Base-by-base conservation (phyloP, 306 rosid genomes). In the Gastrolobium villosum region DNA sequence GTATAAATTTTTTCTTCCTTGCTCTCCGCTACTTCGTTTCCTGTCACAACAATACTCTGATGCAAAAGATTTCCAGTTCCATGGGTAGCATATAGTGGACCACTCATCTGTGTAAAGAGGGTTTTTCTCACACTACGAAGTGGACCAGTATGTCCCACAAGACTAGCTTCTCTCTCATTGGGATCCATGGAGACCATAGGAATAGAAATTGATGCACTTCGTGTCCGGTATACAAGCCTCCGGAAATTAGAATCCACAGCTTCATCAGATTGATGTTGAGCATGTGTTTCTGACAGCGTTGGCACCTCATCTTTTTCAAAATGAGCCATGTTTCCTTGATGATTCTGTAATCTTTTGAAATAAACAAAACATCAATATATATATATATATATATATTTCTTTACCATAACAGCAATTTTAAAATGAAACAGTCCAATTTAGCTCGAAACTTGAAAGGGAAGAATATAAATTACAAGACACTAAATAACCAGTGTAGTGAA, bases 71-170 rank as follows among this genome's bases (percentile, higher is more conserved):
- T 86, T 86, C 81, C 90, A 10, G 86, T 64, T 80, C 80, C 78
- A 5, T 39, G 60, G 73, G 65, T 68, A 60, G 78, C 77, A 67
- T 72, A 59, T 46, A 85, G 68, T 36, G 98, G 92, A 82, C 93
- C 95, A 68, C 92, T 93, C 96, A 81, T 89, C 64, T 86, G 90
- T 13, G 62, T 49, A 57, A 89, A 90, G 3, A 89, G 90, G 52
- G 80, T 76, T 81, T 77, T 91, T 39, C 83, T 76, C 63, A 75
- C 88, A 37, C 72, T 88, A 32, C 86, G 78, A 2, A 94, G 81
- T 7, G 97, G 98, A 87, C 98, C 97, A 20, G 93, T 94, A 82
- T 86, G 90, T 41, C 95, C 92, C 64, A 84, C 87, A 76, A 84
- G 86, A 81, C 56, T 88, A 66, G 88, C 53, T 57, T 84, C 86